These are phyloP conservation scores for Suhomyces ambrosiae DNA, from an alignment of 1,139 yeast species.

Conservation along the genomic window DNA sequence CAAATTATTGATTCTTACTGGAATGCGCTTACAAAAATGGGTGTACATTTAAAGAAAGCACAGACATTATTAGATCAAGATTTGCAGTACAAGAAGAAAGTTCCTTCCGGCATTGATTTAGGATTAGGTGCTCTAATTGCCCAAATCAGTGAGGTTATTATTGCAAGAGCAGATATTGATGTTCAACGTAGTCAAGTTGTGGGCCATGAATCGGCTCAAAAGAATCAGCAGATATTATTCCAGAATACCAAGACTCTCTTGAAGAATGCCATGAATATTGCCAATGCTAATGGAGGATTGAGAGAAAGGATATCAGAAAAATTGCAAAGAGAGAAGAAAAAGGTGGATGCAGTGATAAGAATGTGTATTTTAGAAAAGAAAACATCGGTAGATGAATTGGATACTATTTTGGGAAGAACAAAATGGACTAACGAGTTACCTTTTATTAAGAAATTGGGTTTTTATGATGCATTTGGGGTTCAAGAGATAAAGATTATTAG, in stretches of 20 bases:
- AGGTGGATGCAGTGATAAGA: conserved; percentile 48
- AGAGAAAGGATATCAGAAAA: conserved; percentile 51
- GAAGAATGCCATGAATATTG: conserved; percentile 49
- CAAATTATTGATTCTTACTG: conserved; percentile 28
- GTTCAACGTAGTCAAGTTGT: conserved; percentile 46
- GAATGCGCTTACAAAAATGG: conserved; percentile 44
- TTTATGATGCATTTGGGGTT: conserved; percentile 29
- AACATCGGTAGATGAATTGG: conserved; percentile 35
- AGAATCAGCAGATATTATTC: conserved; percentile 31
- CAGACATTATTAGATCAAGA: conserved; percentile 33
- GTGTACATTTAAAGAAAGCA: conserved; percentile 38
- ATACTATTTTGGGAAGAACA: conserved; percentile 37
- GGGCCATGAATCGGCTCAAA: conserved; percentile 31
- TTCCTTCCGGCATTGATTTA: conserved; percentile 23
- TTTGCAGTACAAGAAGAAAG: conserved; percentile 21
- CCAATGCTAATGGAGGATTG: conserved; percentile 53
- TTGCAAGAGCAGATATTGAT: conserved; percentile 56
- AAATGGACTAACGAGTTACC: conserved; percentile 37
- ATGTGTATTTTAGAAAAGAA: conserved; percentile 50
- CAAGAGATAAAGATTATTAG: conserved; percentile 1
- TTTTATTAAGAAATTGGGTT: conserved; percentile 29
- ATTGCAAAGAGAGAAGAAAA: conserved; percentile 41
- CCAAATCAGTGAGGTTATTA: conserved; percentile 44
- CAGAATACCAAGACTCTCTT: conserved; percentile 45
- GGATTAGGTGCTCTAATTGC: conserved; percentile 41